These are phyloP conservation scores for Alternaria arborescens DNA, from an alignment of 2,329 filamentous ascomycete species.

Conservation along the genomic window DNA sequence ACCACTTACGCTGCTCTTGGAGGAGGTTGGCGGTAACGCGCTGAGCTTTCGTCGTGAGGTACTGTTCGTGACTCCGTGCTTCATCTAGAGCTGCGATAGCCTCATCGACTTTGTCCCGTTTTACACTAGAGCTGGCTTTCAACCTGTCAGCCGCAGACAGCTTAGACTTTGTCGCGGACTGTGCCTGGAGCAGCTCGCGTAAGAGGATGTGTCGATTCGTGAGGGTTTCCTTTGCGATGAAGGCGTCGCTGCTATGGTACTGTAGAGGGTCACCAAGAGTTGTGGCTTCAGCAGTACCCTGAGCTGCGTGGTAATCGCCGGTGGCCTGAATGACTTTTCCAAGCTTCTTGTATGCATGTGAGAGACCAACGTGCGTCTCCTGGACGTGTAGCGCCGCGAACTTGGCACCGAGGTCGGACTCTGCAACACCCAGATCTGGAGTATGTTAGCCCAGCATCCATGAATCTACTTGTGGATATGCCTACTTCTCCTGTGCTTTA, in stretches of 20 bases:
- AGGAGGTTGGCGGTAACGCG: slow-evolving; percentile 89
- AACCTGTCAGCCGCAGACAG: slow-evolving; percentile 87
- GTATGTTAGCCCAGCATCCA: slow-evolving; percentile 38
- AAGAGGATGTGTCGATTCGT: slow-evolving; percentile 97
- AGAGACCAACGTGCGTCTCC: slow-evolving; percentile 86
- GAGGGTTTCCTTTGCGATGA: slow-evolving; percentile 97
- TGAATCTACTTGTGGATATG: neutral
- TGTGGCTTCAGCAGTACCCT: slow-evolving; percentile 95
- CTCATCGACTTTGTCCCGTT: slow-evolving; percentile 95
- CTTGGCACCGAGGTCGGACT: slow-evolving; percentile 93
- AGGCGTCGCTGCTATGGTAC: slow-evolving; percentile 94
- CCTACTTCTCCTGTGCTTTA: slow-evolving; percentile 88
- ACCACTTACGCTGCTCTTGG: slow-evolving; percentile 90
- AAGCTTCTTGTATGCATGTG: slow-evolving; percentile 91
- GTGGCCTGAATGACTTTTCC: slow-evolving; percentile 92
- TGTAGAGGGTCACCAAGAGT: slow-evolving; percentile 92
- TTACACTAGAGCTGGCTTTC: slow-evolving; percentile 85
- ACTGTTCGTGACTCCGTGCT: slow-evolving; percentile 80
- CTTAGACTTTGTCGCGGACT: slow-evolving; percentile 83
- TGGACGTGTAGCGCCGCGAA: slow-evolving; percentile 86
- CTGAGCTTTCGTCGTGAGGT: slow-evolving; percentile 84
- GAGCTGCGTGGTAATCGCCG: slow-evolving; percentile 93
- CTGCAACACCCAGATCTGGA: slow-evolving; percentile 84
- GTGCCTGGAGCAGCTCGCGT: slow-evolving; percentile 89
- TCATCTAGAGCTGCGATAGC: slow-evolving; percentile 92